Percentiles rank a stretch among this genome's conserved stretches.
These are phyloP conservation scores for Penicillium concentricum DNA, from an alignment of 2,329 filamentous ascomycete genomes.

Conservation along the genomic window DNA sequence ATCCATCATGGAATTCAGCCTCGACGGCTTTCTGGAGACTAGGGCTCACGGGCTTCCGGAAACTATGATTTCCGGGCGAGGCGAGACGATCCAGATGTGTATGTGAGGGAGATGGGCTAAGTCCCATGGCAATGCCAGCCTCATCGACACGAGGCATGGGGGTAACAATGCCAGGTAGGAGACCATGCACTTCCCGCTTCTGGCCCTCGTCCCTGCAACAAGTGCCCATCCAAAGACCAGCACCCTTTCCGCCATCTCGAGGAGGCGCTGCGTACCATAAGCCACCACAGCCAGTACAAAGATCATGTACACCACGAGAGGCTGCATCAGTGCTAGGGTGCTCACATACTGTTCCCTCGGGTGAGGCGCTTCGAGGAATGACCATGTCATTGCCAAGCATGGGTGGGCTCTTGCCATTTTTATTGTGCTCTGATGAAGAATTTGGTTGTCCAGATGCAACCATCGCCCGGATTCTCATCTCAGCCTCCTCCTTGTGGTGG, in stretches of 20 bases:
- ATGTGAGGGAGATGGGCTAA: conserved; percentile 3
- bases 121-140: not conserved
- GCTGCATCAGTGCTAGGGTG: conserved; percentile 64
- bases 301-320: conserved; percentile 50
- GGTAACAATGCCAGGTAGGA: conserved; percentile 27
- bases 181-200: conserved; percentile 9
- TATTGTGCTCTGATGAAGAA: conserved; percentile 51
- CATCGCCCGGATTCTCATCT: conserved; percentile 44
- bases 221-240: conserved; percentile 46
- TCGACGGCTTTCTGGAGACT: conserved; percentile 49
- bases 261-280: conserved; percentile 76
- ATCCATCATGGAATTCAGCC: conserved; percentile 74
- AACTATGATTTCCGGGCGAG: conserved; percentile 4
- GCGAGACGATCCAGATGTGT: conserved; percentile 1
- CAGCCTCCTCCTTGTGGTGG: conserved; percentile 67
- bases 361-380: conserved; percentile 80
- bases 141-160: conserved; percentile 22
- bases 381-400: conserved; percentile 82
- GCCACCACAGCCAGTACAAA: conserved; percentile 55
- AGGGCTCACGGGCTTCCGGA: not conserved
- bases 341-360: conserved; percentile 80
- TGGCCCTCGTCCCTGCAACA: conserved; percentile 31
- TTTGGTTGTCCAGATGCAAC: conserved; percentile 31
- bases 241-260: conserved; percentile 36
- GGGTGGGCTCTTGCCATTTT: conserved; percentile 66